These are phyloP conservation scores for Metschnikowia noctiluminum DNA, from an alignment of 805 yeast species.

Conservation along the genomic window DNA sequence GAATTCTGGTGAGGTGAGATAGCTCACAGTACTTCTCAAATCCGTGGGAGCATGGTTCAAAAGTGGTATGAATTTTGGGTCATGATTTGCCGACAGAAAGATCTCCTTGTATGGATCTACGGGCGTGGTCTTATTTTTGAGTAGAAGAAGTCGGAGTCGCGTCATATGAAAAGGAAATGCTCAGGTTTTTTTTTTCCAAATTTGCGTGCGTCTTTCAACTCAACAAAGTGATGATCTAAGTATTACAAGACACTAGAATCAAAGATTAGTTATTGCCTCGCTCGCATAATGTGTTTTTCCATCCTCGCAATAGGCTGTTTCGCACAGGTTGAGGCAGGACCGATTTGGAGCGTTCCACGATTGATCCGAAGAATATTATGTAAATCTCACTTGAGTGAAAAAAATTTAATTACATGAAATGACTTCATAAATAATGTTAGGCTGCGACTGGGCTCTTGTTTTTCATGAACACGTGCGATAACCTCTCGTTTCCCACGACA, in stretches of 20 bases:
- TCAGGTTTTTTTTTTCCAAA: too few relatives aligned
- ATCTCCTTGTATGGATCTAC: slow-evolving; percentile 58
- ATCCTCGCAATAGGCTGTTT: slow-evolving; percentile 6
- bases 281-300: slow-evolving; percentile 1
- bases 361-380: too few relatives aligned
- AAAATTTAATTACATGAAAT: neutral
- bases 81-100: slow-evolving; percentile 35
- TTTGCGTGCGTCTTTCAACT: neutral
- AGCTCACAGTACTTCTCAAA: slow-evolving; percentile 40
- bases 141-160: slow-evolving; percentile 38
- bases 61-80: slow-evolving; percentile 66
- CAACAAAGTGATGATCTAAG: too few relatives aligned
- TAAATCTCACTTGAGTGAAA: neutral
- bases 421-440: neutral
- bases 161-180: too few relatives aligned
- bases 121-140: slow-evolving; percentile 73
- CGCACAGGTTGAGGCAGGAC: too few relatives aligned
- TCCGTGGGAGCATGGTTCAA: slow-evolving; percentile 61
- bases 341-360: too few relatives aligned
- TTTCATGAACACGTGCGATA: slow-evolving; percentile 32
- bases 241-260: too few relatives aligned
- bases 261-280: too few relatives aligned
- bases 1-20: slow-evolving; percentile 44
- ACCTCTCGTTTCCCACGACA: slow-evolving; percentile 43
- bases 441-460: neutral